Conservation (phyloP, 106 monocot species). For the Dendrobium huoshanense region DNA sequence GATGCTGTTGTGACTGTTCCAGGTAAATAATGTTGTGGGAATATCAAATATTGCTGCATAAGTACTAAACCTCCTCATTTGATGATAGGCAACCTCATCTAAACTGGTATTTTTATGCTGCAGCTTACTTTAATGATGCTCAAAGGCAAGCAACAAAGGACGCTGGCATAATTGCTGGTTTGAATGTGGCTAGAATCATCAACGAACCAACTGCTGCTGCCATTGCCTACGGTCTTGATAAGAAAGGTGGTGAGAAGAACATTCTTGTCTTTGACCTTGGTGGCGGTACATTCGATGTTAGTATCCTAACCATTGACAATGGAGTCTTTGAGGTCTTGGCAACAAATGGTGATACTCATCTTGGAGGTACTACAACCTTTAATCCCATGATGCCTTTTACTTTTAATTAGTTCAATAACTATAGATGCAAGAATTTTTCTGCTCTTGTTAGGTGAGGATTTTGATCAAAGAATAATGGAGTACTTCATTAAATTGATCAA, state of each 20-base stretch:
- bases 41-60: no score
- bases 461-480: slow-evolving; percentile 33
- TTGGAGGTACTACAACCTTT: slow-evolving; percentile 13
- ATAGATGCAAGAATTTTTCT: no score
- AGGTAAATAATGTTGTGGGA: no score
- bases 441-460: slow-evolving; percentile 18
- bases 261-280: slow-evolving; percentile 31
- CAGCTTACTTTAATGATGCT: slow-evolving; percentile 32
- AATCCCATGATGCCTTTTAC: no score
- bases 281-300: slow-evolving; percentile 32
- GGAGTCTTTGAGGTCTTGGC: slow-evolving; percentile 26
- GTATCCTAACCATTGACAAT: slow-evolving; percentile 26
- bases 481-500: slow-evolving; percentile 37
- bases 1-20: slow-evolving; percentile 39
- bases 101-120: no score
- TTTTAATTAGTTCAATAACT: no score
- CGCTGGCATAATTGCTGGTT: slow-evolving; percentile 24
- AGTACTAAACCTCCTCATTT: no score
- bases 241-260: slow-evolving; percentile 35
- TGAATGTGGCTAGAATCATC: slow-evolving; percentile 29
- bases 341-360: slow-evolving; percentile 30
- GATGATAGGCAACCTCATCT: no score
- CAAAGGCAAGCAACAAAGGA: slow-evolving; percentile 36
- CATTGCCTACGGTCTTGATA: slow-evolving; percentile 28
- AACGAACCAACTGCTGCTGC: slow-evolving; percentile 36